Base-by-base conservation (phyloP, 805 yeast genomes). In the Saccharomycopsis fodiens region DNA sequence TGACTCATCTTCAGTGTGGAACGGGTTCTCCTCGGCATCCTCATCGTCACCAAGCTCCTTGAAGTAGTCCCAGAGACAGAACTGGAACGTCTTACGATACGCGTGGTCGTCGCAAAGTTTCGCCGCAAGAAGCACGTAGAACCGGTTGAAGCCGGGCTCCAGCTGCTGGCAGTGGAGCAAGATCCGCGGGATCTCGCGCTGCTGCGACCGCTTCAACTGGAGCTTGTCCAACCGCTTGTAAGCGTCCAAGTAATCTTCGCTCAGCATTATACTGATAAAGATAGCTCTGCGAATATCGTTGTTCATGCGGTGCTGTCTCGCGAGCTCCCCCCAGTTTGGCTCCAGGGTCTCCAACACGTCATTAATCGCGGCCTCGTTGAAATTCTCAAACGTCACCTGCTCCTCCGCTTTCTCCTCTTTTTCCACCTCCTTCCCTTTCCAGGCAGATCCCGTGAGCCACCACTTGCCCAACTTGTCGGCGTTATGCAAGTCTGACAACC, bases 371-470 rank as follows among this genome's bases (percentile, higher is more conserved):
- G 67, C 58, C 42, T 73, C 72, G 3, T 65, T 66, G 36, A 68
- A 69, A 34, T 46, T 39, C 12, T 46, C 45, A 37, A 44, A 41
- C 15, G 29, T 25, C 3, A 36, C 45, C 4, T 48, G 55, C 2
- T 48, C 52, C 41, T 37, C 35, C 21, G 29, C 47, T 17, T 45
- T 38, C 2, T 44, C 48, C 12, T 30, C 15, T 21, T 44, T 37
- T 6, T 6, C 6, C 10, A 25, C 29, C 37, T 64, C 69, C 45
- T 68, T 65, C 2, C 96, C 96, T 57, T 79, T 85, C 96, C 97
- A 93, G 0, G 98, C 96, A 1, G 97, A 85, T 41, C 99, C 99
- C 25, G 93, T 91, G 27, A 93, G 69, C 99, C 99, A 93, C 99
- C 99, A 93, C 63, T 91, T 93, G 47, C 99, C 99, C 53, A 79